Base-by-base conservation (phyloP, 2,329 filamentous ascomycete species). In the Botrytis fabae region DNA sequence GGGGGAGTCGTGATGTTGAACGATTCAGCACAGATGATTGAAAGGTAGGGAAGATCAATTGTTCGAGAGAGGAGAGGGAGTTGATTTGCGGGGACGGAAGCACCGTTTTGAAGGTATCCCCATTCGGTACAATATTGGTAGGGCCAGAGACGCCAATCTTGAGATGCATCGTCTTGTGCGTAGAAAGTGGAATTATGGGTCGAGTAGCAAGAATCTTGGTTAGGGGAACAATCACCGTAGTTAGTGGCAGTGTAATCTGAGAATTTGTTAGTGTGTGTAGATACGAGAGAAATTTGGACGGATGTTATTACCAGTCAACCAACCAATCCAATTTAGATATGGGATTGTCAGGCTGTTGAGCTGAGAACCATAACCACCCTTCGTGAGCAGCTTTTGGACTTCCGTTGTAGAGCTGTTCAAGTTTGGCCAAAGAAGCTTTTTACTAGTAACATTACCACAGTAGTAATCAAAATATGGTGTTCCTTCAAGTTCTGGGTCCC, bases 51-150 rank as follows among this genome's bases (percentile, higher is more conserved):
- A 1, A 94, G 78, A 75, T 90, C 87, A 51, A 93, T 84, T 5
- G 89, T 85, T 22, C 93, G 90, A 0, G 93, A 95, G 68, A 96
- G 85, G 9, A 97, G 81, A 0, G 93, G 91, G 1, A 91, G 86
- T 71, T 90, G 86, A 73, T 88, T 83, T 0, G 83, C 78, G 0
- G 93, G 93, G 0, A 90, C 89, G 40, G 90, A 88, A 7, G 89
- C 90, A 65, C 93, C 93, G 0, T 92, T 93, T 76, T 91, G 88
- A 68, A 95, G 88, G 82, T 89, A 96, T 16, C 93, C 93, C 93
- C 92, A 96, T 86, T 89, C 87, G 22, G 80, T 82, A 74, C 78
- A 64, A 28, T 74, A 73, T 69, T 76, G 89, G 77, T 90, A 91
- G 28, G 83, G 81, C 89, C 89, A 91, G 71, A 82, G 80, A 40